A percentile compares a stretch with the other conserved stretches of the same genome.
Conservation (phyloP, 768 basidiomycete genomes). For the Pleurotus cornucopiae region DNA sequence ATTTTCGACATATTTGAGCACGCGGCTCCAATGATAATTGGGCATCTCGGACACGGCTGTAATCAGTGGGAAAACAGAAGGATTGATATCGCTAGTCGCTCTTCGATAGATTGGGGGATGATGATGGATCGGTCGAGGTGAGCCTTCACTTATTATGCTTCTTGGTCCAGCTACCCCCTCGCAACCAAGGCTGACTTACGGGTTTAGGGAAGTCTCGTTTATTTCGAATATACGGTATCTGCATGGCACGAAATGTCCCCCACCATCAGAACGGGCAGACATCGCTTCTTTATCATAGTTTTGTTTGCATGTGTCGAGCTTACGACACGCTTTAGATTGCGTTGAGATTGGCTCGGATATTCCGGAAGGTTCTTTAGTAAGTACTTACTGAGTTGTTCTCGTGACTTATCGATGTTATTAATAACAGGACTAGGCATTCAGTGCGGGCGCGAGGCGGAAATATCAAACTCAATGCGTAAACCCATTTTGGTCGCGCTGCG, state of each 20-base stretch:
- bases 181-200: neutral
- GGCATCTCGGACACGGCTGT: slow-evolving; percentile 5
- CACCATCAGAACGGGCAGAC: neutral
- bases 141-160: neutral
- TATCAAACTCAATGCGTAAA: neutral
- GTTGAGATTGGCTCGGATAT: slow-evolving; percentile 6
- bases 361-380: neutral
- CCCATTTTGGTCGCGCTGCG: neutral
- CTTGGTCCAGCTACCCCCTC: neutral
- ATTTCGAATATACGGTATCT: neutral
- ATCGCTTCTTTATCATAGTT: neutral
- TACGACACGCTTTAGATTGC: neutral
- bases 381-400: too few relatives aligned
- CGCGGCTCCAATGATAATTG: neutral
- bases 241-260: neutral
- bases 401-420: neutral
- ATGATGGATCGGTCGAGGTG: neutral
- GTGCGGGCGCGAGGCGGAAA: neutral
- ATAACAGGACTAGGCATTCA: neutral
- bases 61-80: slow-evolving; percentile 3
- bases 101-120: neutral
- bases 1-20: neutral
- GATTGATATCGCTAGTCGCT: neutral
- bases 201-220: neutral
- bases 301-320: neutral